phyloP scores from a whole-genome alignment of 768 basidiomycete genomes.

The Lepiota subincarnata region DNA sequence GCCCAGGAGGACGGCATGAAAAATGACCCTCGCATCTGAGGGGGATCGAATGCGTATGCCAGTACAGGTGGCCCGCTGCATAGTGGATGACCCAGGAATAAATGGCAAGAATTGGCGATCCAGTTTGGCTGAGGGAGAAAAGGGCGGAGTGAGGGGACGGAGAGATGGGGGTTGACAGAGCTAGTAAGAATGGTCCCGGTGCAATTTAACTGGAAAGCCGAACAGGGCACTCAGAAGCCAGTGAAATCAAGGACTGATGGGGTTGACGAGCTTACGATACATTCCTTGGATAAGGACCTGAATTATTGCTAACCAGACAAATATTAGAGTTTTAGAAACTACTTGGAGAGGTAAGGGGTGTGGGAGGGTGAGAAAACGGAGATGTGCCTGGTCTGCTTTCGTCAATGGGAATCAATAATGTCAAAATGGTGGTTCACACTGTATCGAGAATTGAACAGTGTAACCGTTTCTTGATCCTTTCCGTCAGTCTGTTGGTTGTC shows the following conservation, averaged over 20 bases:
- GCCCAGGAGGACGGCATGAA: constrained; percentile 65
- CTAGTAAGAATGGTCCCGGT: constrained; percentile 17
- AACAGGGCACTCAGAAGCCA: constrained; percentile 26
- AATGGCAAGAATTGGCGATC: constrained; percentile 10
- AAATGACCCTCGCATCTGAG: constrained; percentile 55
- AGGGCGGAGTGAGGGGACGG: constrained; percentile 15
- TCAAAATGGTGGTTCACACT: constrained; percentile 11
- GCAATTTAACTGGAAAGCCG: constrained; percentile 31
- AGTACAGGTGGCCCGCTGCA: constrained; percentile 52
- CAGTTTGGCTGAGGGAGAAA: constrained; percentile 10
- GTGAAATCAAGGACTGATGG: constrained; percentile 37
- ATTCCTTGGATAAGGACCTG: constrained; percentile 25
- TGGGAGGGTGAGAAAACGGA: constrained; percentile 26
- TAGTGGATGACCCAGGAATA: constrained; percentile 17
- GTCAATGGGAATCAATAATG: constrained; percentile 12
- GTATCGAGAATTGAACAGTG: constrained; percentile 9
- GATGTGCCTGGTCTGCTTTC: constrained; percentile 24
- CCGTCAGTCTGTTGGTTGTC: constrained; percentile 2
- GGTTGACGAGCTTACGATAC: constrained; percentile 36
- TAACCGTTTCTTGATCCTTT: constrained; percentile 8
- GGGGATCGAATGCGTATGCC: constrained; percentile 49
- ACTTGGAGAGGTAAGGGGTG: constrained; percentile 32
- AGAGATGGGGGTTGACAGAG: constrained; percentile 20
- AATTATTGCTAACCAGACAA: constrained; percentile 27
- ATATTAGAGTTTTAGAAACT: constrained; percentile 50